These are phyloP conservation scores for Bombardia bombarda DNA, from an alignment of 495 filamentous ascomycete genomes.

Conservation along the genomic window DNA sequence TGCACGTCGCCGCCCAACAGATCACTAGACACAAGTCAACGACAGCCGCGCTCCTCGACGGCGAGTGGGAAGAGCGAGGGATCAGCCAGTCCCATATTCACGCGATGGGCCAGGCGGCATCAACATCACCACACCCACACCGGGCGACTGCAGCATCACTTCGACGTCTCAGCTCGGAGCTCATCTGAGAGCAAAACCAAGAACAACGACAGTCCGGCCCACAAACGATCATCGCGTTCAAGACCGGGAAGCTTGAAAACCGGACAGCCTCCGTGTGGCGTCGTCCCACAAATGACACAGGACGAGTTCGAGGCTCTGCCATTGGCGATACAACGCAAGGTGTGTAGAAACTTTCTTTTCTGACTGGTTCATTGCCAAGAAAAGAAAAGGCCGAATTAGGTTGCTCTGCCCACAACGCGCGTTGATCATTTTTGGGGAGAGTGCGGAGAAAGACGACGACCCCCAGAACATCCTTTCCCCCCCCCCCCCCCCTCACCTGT, in stretches of 20 bases:
- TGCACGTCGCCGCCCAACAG: constrained; percentile 2
- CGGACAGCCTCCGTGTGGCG: constrained; percentile 13
- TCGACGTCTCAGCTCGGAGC: constrained; percentile 2
- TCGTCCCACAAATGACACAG: constrained; percentile 25
- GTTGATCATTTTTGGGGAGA: too few species aligned
- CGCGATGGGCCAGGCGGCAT: constrained; percentile 20
- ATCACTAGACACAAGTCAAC: neutral
- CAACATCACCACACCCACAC: constrained; percentile 13
- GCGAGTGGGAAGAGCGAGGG: constrained; percentile 12
- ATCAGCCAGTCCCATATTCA: constrained; percentile 20
- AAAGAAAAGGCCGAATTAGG: too few species aligned
- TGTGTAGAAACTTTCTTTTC: constrained; percentile 24
- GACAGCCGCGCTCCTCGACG: constrained; percentile 17
- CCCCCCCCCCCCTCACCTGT: neutral
- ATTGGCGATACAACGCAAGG: constrained; percentile 49
- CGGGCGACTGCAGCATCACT: constrained; percentile 7
- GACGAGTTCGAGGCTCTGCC: constrained; percentile 44
- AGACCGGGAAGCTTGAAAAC: constrained; percentile 18
- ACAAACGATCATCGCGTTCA: constrained; percentile 15
- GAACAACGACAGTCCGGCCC: constrained; percentile 8
- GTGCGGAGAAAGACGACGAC: constrained; percentile 1
- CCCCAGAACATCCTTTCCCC: neutral
- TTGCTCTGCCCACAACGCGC: too few species aligned
- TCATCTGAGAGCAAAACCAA: constrained; percentile 14
- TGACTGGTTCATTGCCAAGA: constrained; percentile 3